Evolutionary conservation across 2,329 filamentous ascomycete genomes (phyloP), one percentile per base, ranked within the genome.

Genomic region (Helotiales sp.): DNA sequence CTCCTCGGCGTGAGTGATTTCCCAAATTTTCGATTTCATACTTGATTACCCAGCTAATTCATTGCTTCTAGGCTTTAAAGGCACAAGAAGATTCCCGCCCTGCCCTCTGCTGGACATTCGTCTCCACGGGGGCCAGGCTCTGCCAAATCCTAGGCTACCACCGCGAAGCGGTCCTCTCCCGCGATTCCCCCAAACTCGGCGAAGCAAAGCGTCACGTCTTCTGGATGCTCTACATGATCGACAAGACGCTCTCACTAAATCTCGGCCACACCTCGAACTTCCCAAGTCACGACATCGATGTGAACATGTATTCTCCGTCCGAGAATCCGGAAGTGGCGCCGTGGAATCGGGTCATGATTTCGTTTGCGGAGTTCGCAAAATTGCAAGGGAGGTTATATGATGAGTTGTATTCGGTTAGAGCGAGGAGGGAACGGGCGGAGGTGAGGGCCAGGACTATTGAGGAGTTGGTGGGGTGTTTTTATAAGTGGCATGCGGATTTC

Each of bases 201-300:
- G 61, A 70, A 59, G 61, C 61, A n/a, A 69, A 70, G 45, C 63
- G 66, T 6, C 66, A 68, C 32, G 60, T 61, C 50, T 70, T 70
- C 43, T 70, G 69, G 69, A 64, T 69, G 52, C 47, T 70, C 3
- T 69, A 70, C 37, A 70, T 70, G 69, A 69, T 70, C 28, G 69
- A 70, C n/a, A 70, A 70, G 30, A 61, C 61, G 7, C 57, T 69
- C 24, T 66, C 69, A 13, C 64, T 70, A 3, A 69, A 68, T 47
- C 64, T 70, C 20, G 69, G 69, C 3, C 69, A 66, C 22, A 61
- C 64, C 1, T 70, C 69, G 2, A 66, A 58, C 45, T 69, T 70
- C 37, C 69, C 66, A 17, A 66, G 67, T 32, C 43, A 70, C 17
- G 69, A 70, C 40, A 70, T 70, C 17, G 69, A 70, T 49, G 66